A percentile compares a stretch with the other conserved stretches of the same genome.
Evolutionary conservation across 495 filamentous ascomycete species (phyloP).

Genomic region (Neurospora sp.): DNA sequence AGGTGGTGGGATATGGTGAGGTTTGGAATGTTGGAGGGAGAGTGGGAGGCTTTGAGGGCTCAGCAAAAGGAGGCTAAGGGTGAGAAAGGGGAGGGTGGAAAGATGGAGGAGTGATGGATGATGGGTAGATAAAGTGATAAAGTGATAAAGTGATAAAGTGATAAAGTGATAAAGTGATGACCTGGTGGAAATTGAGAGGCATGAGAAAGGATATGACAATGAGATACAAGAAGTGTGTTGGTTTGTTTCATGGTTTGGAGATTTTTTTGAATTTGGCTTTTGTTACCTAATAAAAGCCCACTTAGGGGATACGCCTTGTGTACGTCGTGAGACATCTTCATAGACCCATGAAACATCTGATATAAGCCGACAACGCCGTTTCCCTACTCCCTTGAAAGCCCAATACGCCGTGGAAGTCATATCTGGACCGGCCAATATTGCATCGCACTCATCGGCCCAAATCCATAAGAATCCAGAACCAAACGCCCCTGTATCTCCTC

Average conservation of each 20-base stretch:
- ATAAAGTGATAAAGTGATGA: no score
- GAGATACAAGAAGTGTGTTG: not conserved
- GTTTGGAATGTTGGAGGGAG: constrained; percentile 37
- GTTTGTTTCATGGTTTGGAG: not conserved
- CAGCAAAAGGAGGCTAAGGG: not conserved
- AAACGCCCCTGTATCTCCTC: not conserved
- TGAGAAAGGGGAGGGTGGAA: not conserved
- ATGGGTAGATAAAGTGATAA: not conserved
- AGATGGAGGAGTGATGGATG: not conserved
- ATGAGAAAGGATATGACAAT: not conserved
- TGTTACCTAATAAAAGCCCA: not conserved
- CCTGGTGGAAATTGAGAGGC: not conserved
- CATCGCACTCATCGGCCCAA: not conserved
- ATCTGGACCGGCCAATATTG: not conserved
- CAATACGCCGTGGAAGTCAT: not conserved
- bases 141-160: no score
- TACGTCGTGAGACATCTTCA: not conserved
- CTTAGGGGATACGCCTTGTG: no score
- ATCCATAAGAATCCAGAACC: not conserved
- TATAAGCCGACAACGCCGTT: not conserved
- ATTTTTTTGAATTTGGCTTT: not conserved
- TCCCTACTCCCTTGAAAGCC: not conserved
- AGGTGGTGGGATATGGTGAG: constrained; percentile 33
- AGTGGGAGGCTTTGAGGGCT: constrained; percentile 28
- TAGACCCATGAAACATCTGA: not conserved